Evolutionary conservation across 306 rosid genomes (phyloP).

Genomic region (Astragalus glycyphyllos): DNA sequence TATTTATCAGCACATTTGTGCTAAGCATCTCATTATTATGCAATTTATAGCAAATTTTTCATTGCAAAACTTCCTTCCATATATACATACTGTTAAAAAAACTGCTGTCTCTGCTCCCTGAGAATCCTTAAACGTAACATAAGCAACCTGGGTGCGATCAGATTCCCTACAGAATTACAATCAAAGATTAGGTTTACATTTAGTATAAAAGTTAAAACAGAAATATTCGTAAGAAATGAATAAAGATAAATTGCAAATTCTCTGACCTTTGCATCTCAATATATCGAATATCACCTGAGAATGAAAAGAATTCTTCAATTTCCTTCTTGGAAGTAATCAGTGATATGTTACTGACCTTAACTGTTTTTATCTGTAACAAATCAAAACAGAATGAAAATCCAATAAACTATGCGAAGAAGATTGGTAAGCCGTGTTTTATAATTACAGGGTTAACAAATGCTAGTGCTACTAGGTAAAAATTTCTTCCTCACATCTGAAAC

Average conservation of each 20-base stretch:
- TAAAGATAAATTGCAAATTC: constrained; percentile 23
- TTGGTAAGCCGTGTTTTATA: not conserved
- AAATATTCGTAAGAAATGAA: constrained; percentile 19
- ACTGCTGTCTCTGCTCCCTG: constrained; percentile 86
- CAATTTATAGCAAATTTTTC: constrained; percentile 13
- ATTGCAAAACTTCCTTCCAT: not conserved
- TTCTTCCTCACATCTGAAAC: constrained; percentile 64
- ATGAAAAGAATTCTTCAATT: constrained; percentile 82
- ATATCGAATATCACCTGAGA: constrained; percentile 76
- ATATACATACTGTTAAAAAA: constrained; percentile 68
- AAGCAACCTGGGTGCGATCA: constrained; percentile 74
- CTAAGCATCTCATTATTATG: not conserved
- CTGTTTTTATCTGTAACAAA: constrained; percentile 65
- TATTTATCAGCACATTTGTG: not conserved
- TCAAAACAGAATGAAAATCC: constrained; percentile 33
- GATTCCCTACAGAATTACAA: constrained; percentile 58
- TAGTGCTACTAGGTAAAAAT: constrained; percentile 26
- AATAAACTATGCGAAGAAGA: not conserved
- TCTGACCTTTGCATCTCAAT: constrained; percentile 83
- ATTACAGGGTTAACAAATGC: constrained; percentile 34
- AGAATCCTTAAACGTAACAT: constrained; percentile 81
- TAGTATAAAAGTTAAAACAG: constrained; percentile 9
- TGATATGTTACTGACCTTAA: constrained; percentile 80
- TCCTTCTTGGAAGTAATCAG: constrained; percentile 57
- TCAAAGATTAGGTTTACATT: constrained; percentile 35